These are phyloP conservation scores for Inonotus hispidus DNA, from an alignment of 1,284 basidiomycete species.

Conservation along the genomic window DNA sequence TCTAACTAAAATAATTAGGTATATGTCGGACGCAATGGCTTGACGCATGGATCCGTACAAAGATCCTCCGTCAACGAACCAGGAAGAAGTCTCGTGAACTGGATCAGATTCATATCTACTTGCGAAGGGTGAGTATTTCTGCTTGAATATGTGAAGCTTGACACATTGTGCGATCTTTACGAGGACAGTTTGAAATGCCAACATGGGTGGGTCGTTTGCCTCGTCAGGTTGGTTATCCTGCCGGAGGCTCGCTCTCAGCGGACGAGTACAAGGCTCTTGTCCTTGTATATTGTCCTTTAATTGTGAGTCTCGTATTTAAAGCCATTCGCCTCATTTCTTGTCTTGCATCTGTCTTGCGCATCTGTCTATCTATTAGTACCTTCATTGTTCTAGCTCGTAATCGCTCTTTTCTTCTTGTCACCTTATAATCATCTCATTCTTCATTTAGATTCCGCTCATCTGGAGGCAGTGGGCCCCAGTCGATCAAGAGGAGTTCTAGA, in stretches of 20 bases:
- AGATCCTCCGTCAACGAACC: constrained; percentile 5
- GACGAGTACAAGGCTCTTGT: constrained; percentile 12
- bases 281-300: background rate
- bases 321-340: no score
- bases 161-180: no score
- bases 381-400: no score
- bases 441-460: constrained; percentile 15
- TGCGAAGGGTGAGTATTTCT: background rate
- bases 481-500: constrained; percentile 11
- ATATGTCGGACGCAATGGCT: constrained; percentile 14
- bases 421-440: no score
- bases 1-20: constrained; percentile 7
- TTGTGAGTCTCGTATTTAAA: no score
- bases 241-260: constrained; percentile 5
- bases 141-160: background rate
- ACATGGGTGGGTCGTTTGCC: constrained; percentile 7
- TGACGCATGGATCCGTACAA: constrained; percentile 5
- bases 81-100: background rate
- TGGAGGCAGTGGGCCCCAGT: constrained; percentile 17
- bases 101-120: background rate
- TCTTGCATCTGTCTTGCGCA: no score
- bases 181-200: constrained; percentile 18
- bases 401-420: no score
- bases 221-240: constrained; percentile 6
- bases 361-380: no score